Percentiles rank a stretch among this genome's conserved stretches.
Conservation (phyloP, 768 basidiomycete species). For the Termitomyces sp. region DNA sequence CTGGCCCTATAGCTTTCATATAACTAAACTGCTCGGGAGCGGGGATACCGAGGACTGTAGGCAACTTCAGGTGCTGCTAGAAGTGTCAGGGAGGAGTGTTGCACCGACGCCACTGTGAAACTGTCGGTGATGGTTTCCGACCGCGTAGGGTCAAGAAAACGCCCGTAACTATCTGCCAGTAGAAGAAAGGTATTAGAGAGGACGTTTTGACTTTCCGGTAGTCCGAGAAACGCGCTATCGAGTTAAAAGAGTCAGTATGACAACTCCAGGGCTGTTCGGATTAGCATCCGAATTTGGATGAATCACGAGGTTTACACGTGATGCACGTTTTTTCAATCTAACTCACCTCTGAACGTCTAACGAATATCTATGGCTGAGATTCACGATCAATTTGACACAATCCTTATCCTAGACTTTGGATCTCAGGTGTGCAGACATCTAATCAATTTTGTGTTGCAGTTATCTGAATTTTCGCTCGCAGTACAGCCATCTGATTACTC, state of each 20-base stretch:
- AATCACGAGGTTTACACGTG: constrained; percentile 2
- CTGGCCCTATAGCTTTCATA: not conserved
- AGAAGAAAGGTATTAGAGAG: not conserved
- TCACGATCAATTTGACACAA: constrained; percentile 92
- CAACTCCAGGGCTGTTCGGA: not conserved
- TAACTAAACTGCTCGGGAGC: not conserved
- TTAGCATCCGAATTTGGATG: not conserved
- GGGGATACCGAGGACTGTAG: constrained; percentile 7
- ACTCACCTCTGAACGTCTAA: not conserved
- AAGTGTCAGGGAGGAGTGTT: not conserved
- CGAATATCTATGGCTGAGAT: constrained; percentile 66
- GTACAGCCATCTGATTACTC: constrained; percentile 97
- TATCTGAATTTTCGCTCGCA: constrained; percentile 24
- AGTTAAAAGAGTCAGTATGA: not conserved
- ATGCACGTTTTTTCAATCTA: not conserved
- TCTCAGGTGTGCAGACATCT: constrained; percentile 62
- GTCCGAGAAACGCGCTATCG: constrained; percentile 2
- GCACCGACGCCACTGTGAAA: not conserved
- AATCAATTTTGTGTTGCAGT: not conserved
- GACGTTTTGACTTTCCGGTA: not conserved
- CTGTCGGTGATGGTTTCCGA: constrained; percentile 1
- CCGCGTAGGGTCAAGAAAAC: not conserved
- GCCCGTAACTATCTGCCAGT: not conserved
- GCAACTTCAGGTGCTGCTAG: not conserved
- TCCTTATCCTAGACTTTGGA: constrained; percentile 95